Evolutionary conservation across 1,284 basidiomycete genomes (phyloP), one percentile per base, ranked within the genome.

Genomic region (Ganoderma sinense): DNA sequence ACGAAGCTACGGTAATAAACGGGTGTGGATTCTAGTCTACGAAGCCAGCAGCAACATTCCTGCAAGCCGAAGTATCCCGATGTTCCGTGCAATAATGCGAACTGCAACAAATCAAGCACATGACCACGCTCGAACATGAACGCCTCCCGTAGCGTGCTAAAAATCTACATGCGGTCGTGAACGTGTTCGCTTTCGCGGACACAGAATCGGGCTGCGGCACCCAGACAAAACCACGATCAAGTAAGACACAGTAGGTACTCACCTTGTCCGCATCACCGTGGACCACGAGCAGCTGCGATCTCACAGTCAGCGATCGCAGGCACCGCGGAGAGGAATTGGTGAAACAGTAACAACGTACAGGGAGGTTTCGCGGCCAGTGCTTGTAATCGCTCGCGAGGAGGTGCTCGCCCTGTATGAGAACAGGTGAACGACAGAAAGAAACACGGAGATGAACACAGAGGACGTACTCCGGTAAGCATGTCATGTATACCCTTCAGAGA

Each of bases 201-300:
- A 58, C 31, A 10, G 16, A 29, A 56, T 8, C 31, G 53, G 14
- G 29, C 5, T 31, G 53, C 23, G 26, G 29, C 16, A 26, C 8
- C 31, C 31, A 29, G 18, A 58, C 23, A 14, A n/a, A 8, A 5
- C 26, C 41, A 16, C 18, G 16, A 16, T 66, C 16, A 62, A 39
- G 23, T 7, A 23, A 36, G 56, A 31, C 11, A 20, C 8, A 31
- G 55, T 14, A 58, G 31, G 8, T 23, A 72, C 73, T 45, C 71
- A 90, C 91, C 81, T 86, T 83, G 80, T 97, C 96, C 8, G 81
- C 90, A 0, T 88, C 90, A 7, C 96, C 96, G 75, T 97, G 95
- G 33, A 92, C 76, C 53, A 96, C 80, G 31, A 96, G 78, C 58
- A 96, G 75, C 86, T 93, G 65, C 31, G 2, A 7, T 14, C 45